Evolutionary conservation across 2,329 filamentous ascomycete species (phyloP), one percentile per base, ranked within the genome.

Genomic region (Ramularia collo-cygni): DNA sequence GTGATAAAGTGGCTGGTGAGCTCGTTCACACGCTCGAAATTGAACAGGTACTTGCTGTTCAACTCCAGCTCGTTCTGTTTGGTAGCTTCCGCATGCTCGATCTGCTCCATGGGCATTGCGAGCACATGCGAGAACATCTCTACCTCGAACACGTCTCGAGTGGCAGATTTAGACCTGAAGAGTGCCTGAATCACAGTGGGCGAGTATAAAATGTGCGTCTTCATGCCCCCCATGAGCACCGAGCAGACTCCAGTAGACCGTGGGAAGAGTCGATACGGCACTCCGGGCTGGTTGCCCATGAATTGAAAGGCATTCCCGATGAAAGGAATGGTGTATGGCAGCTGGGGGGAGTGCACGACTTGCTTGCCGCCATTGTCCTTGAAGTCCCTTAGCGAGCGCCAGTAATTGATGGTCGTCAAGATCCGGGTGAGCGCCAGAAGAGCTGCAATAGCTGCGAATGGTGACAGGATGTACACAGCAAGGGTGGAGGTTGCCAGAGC

Each of bases 1-100:
- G 37, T 37, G 2, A 41, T 46, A 35, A 61, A 60, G 15, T 55
- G 40, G 1, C 36, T 30, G 1, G 55, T 60, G 4, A 61, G 49
- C 34, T 59, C 57, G 31, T 58, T 58, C 8, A 60, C 58, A n/a
- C 41, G 43, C 14, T 57, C 54, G n/a, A 43, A 42, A 19, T 50
- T 55, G 14, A 53, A 50, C 35, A 61, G 44, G 32, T 55, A 60
- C 29, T 42, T 41, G 16, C 46, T 44, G 28, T 59, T 57, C 41
- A 51, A 51, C 39, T 59, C 57, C 12, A 46, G 21, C 37, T 56
- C 48, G 7, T 43, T 29, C 29, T 55, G 50, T 28, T 56, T 57
- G 8, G 45, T 46, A 3, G 26, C 31, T 10, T 40, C 41, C 5
- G 52, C 50, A 35, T 50, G 51, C 4, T 48, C 24, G 24, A 52